Base-by-base conservation (phyloP, 2,329 filamentous ascomycete species). In the Epichloe glyceriae region DNA sequence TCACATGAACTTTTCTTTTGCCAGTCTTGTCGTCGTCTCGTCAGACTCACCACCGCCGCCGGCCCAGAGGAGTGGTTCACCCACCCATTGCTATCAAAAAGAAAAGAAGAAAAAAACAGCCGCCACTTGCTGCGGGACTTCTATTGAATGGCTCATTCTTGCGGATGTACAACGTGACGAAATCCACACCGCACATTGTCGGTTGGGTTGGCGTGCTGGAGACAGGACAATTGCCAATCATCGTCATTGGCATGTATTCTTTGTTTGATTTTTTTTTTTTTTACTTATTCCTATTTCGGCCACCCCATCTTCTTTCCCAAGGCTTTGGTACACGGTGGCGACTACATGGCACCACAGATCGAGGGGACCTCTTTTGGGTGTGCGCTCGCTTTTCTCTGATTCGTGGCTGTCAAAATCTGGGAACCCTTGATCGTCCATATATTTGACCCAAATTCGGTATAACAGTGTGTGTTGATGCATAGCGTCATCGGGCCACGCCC, bases 351-450 rank as follows among this genome's bases (percentile, higher is more conserved):
- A 41, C 17, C 39, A 15, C 35, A 15, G 6, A 26, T 26, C 22
- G 22, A 26, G 22, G 22, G 22, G 26, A 17, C 6, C 22, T 20
- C 22, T 46, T 37, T 19, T 4, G 39, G n/a, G n/a, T 5, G 33
- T n/a, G 30, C 17, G 19, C 17, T 20, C 10, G 4, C 17, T 5
- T 8, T 22, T 33, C 12, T 6, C 10, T 37, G 34, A n/a, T 30
- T 22, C 19, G 50, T 52, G 41, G 41, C 50, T 49, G 50, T 17
- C 34, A 20, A 19, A 52, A 40, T 49, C 50, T 30, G 50, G 46
- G 50, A 49, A 52, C 30, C 50, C 50, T 52, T 33, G 50, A 52
- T 46, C 22, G 19, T 37, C 15, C 7, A 14, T 22, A 20, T 22
- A 46, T 26, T 37, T 12, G 35, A n/a, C 48, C 33, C 37, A 8